Evolutionary conservation across 208 protist genomes (phyloP).

Genomic region (Crithidia acanthocephali): DNA sequence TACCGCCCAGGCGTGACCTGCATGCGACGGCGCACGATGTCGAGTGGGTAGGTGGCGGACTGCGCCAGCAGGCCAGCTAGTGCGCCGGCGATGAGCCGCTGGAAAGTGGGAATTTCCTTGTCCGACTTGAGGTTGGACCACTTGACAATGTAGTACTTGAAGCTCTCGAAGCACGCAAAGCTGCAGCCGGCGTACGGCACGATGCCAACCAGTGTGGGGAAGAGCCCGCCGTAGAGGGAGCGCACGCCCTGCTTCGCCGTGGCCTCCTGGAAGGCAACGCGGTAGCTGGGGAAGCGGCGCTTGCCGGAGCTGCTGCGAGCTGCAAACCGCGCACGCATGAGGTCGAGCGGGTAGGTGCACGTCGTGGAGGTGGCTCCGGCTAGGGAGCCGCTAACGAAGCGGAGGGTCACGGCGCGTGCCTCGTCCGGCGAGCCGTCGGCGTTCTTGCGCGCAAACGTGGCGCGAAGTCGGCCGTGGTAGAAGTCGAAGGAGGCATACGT

Average conservation of each 20-base stretch:
- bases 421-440: conserved; percentile 47
- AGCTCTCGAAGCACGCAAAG: conserved; percentile 93
- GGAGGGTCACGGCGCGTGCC: conserved; percentile 47
- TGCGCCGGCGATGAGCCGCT: conserved; percentile 80
- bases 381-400: conserved; percentile 87
- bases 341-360: conserved; percentile 94
- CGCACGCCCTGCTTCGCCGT: conserved; percentile 55
- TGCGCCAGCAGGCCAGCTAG: conserved; percentile 92
- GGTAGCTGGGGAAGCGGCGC: conserved; percentile 78
- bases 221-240: conserved; percentile 86
- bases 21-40: conserved; percentile 95
- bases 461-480: conserved; percentile 61
- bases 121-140: conserved; percentile 58
- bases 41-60: conserved; percentile 94
- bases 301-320: conserved; percentile 63
- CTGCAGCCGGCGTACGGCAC: conserved; percentile 94
- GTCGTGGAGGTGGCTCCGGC: conserved; percentile 93
- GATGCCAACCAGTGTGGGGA: conserved; percentile 94
- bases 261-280: conserved; percentile 62
- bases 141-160: conserved; percentile 79
- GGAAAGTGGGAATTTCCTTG: conserved; percentile 68
- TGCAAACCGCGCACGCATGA: conserved; percentile 93
- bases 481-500: conserved; percentile 94
- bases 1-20: conserved; percentile 88
- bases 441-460: conserved; percentile 20